These are phyloP conservation scores for Pseudogymnoascus sp. DNA, from an alignment of 2,329 filamentous ascomycete species.

Conservation along the genomic window DNA sequence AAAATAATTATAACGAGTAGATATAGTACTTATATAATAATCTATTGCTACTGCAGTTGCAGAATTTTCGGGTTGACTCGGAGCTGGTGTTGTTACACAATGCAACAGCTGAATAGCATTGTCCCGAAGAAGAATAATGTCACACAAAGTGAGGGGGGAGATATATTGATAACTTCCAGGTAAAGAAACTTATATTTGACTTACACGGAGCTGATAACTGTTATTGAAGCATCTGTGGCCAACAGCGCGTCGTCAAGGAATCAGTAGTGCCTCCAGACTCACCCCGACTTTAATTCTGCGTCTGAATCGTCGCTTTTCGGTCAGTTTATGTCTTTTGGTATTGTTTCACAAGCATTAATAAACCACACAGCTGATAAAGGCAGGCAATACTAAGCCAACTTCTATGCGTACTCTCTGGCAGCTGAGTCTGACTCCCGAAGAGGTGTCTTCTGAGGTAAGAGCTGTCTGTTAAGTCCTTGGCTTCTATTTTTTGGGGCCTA, in stretches of 20 bases:
- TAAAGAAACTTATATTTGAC: background rate
- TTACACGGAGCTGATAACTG: background rate
- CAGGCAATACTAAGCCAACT: background rate
- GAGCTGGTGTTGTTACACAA: background rate
- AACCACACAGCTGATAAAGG: background rate
- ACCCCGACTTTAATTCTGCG: background rate
- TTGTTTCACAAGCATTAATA: background rate
- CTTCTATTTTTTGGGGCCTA: background rate
- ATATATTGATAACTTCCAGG: background rate
- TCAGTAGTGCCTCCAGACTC: background rate
- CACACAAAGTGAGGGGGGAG: background rate
- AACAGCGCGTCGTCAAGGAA: background rate
- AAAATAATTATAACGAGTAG: background rate
- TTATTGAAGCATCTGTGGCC: background rate
- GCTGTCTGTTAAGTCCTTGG: background rate
- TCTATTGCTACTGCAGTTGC: background rate
- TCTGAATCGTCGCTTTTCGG: background rate
- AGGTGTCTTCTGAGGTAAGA: conserved; percentile 2
- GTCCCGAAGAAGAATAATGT: background rate
- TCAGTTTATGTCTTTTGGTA: background rate
- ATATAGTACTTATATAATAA: background rate
- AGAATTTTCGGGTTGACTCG: background rate
- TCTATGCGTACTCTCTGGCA: background rate
- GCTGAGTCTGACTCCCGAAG: background rate
- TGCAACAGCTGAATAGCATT: background rate